A percentile compares a stretch with the other conserved stretches of the same genome.
These are phyloP conservation scores for Cyberlindnera xylosilytica DNA, from an alignment of 805 yeast genomes.

Conservation along the genomic window DNA sequence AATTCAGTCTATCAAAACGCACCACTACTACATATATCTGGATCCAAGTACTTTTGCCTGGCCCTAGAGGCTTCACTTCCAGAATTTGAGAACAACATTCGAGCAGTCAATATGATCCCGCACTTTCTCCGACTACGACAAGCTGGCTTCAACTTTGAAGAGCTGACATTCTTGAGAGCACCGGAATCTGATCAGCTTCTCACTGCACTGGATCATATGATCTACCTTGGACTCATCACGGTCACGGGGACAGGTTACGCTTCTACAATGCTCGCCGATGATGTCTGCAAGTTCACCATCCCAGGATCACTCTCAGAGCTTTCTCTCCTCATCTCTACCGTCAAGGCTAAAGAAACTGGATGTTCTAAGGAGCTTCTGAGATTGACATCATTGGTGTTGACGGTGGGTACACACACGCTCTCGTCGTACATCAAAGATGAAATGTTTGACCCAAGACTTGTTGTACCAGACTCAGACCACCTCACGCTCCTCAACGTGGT, in stretches of 20 bases:
- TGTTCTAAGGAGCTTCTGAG: slow-evolving; percentile 3
- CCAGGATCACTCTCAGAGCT: slow-evolving; percentile 3
- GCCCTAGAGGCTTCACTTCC: not conserved
- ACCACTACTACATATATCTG: slow-evolving; percentile 4
- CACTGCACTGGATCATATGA: slow-evolving; percentile 3
- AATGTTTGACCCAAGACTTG: slow-evolving; percentile 6
- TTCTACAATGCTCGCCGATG: slow-evolving; percentile 2
- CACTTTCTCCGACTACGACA: slow-evolving; percentile 2
- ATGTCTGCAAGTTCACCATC: slow-evolving; percentile 1
- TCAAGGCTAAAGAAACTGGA: not conserved
- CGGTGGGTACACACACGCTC: slow-evolving; percentile 6
- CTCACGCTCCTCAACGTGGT: slow-evolving; percentile 10
- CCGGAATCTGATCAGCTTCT: slow-evolving; percentile 3
- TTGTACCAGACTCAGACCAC: slow-evolving; percentile 9
- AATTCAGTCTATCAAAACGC: slow-evolving; percentile 3
- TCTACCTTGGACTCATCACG: slow-evolving; percentile 8
- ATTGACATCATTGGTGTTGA: slow-evolving; percentile 1
- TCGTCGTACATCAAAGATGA: slow-evolving; percentile 6
- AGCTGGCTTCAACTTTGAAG: not conserved
- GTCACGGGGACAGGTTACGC: slow-evolving; percentile 4
- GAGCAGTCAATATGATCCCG: slow-evolving; percentile 2
- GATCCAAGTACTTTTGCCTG: slow-evolving; percentile 13
- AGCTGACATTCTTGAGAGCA: slow-evolving; percentile 6
- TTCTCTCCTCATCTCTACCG: slow-evolving; percentile 3
- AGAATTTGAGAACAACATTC: slow-evolving; percentile 4